Evolutionary conservation across 768 basidiomycete species (phyloP).

Genomic region (Lactarius evosmus): DNA sequence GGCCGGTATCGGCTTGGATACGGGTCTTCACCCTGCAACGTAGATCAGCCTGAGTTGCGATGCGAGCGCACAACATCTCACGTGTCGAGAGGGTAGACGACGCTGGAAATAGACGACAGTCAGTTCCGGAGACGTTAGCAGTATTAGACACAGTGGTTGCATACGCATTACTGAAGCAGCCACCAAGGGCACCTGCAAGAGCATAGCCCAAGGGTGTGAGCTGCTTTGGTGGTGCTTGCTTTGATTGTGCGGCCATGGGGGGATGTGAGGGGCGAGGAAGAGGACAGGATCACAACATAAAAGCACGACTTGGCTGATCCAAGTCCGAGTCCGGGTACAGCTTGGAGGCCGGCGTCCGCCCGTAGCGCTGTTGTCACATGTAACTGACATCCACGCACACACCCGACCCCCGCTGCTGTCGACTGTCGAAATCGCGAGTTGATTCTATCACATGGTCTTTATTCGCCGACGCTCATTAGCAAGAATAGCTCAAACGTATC

Average conservation of each 20-base stretch:
- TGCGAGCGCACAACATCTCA: constrained; percentile 23
- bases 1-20: constrained; percentile 76
- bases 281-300: constrained; percentile 3
- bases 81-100: constrained; percentile 94
- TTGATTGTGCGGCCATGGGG: constrained; percentile 42
- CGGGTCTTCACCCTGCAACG: constrained; percentile 80
- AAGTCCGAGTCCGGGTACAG: constrained; percentile 2
- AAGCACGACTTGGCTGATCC: not conserved
- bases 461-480: constrained; percentile 37
- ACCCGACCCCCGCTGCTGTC: not conserved
- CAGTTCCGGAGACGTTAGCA: not conserved
- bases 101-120: constrained; percentile 42
- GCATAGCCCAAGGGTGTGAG: constrained; percentile 88
- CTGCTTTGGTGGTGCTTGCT: constrained; percentile 47
- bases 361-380: too few species aligned
- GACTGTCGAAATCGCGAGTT: too few species aligned
- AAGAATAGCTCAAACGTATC: constrained; percentile 72
- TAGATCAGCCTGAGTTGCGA: not conserved
- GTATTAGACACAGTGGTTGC: constrained; percentile 34
- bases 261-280: not conserved
- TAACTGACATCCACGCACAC: not conserved
- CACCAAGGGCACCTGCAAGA: constrained; percentile 88
- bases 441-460: not conserved
- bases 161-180: constrained; percentile 90
- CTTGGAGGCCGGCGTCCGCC: too few species aligned